A percentile compares a stretch with the other conserved stretches of the same genome.
These are phyloP conservation scores for Lyophyllum semitale DNA, from an alignment of 768 basidiomycete genomes.

Conservation along the genomic window DNA sequence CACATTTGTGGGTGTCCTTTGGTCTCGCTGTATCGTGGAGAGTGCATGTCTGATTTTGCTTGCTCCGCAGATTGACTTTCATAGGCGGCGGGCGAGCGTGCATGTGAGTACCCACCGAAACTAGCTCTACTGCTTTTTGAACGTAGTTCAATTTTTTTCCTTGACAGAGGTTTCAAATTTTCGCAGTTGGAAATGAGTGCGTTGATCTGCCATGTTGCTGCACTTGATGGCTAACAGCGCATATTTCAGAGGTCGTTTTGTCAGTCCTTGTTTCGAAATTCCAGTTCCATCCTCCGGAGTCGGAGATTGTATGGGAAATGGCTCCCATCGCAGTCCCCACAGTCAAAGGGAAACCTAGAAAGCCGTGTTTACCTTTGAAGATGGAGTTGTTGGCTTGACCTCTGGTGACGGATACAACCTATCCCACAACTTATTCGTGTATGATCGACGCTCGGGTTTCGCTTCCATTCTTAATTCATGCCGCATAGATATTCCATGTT, in stretches of 20 bases:
- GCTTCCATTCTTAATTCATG: too few relatives aligned
- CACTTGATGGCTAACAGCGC: not conserved
- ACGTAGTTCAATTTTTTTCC: not conserved
- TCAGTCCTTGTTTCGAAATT: slow-evolving; percentile 17
- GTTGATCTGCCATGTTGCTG: slow-evolving; percentile 5
- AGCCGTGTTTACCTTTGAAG: slow-evolving; percentile 12
- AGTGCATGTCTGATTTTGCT: not conserved
- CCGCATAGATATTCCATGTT: too few relatives aligned
- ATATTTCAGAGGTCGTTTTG: slow-evolving; percentile 17
- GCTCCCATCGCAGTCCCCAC: slow-evolving; percentile 12
- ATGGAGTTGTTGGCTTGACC: too few relatives aligned
- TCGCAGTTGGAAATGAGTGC: slow-evolving; percentile 41
- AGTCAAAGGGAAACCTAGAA: slow-evolving; percentile 11
- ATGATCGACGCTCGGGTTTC: too few relatives aligned
- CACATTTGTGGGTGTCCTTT: slow-evolving; percentile 37
- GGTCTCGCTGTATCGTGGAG: not conserved
- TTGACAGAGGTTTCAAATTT: slow-evolving; percentile 43
- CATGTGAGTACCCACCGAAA: slow-evolving; percentile 26
- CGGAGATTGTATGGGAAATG: slow-evolving; percentile 21
- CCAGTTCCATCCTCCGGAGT: slow-evolving; percentile 13
- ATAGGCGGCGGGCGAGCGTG: slow-evolving; percentile 34
- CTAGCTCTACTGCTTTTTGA: not conserved
- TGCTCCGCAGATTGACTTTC: slow-evolving; percentile 32
- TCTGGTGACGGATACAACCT: too few relatives aligned
- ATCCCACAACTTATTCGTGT: too few relatives aligned